phyloP scores from a whole-genome alignment of 1,284 basidiomycete species.

The Ceratobasidium sp. region DNA sequence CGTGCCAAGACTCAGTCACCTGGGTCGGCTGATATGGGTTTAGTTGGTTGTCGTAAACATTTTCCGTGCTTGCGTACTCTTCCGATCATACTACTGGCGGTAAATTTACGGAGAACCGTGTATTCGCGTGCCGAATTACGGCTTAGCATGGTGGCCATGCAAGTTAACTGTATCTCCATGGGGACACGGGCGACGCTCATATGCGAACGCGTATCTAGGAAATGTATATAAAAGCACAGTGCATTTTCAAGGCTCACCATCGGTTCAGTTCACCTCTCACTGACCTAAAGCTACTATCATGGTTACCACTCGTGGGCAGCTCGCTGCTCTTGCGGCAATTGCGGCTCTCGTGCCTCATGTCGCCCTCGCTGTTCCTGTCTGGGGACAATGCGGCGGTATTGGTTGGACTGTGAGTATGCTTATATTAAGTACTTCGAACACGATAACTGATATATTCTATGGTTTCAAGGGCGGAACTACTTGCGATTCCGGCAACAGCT shows the following conservation, averaged over 20 bases:
- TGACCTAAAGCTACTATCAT: neutral
- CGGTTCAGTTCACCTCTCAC: neutral
- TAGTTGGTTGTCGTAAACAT: neutral
- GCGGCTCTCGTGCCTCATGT: neutral
- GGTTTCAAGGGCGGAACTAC: neutral
- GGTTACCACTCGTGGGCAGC: slow-evolving; percentile 10
- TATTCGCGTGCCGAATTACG: neutral
- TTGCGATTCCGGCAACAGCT: slow-evolving; percentile 9
- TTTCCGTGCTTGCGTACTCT: neutral
- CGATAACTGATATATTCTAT: neutral
- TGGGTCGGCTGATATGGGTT: neutral
- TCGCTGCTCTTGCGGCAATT: slow-evolving; percentile 13
- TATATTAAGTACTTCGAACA: neutral
- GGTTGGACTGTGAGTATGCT: slow-evolving; percentile 8
- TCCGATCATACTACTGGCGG: neutral
- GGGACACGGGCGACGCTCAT: neutral
- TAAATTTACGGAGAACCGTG: slow-evolving; percentile 14
- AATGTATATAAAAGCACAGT: neutral
- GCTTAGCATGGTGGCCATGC: neutral
- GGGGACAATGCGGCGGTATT: slow-evolving; percentile 20
- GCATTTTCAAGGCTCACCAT: neutral
- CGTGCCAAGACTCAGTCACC: slow-evolving; percentile 5
- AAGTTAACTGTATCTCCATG: slow-evolving; percentile 10
- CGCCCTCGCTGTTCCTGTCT: neutral
- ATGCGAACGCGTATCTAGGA: neutral